Evolutionary conservation across 1,139 yeast species (phyloP).

Genomic region (Hansenula lynferdii): DNA sequence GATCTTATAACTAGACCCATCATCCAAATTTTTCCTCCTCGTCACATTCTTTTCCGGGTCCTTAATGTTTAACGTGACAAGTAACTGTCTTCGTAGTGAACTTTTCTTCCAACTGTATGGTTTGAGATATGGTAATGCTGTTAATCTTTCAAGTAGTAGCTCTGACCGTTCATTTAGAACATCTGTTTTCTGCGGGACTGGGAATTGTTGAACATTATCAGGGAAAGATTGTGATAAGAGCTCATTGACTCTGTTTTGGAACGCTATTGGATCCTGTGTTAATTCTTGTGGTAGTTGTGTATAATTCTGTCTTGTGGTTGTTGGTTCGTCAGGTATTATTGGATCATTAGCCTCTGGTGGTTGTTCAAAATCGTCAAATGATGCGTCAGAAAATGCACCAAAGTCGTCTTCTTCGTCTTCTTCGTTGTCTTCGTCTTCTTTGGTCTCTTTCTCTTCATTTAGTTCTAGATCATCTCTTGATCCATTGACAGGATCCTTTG

Average conservation of each 20-base stretch:
- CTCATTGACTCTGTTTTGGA: constrained; percentile 8
- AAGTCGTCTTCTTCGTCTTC: constrained; percentile 34
- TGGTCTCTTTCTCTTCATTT: background rate
- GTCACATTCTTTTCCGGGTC: constrained; percentile 29
- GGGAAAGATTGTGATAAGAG: constrained; percentile 13
- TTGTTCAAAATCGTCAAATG: constrained; percentile 31
- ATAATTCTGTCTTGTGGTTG: background rate
- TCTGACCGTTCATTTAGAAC: constrained; percentile 19
- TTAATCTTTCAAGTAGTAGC: constrained; percentile 29
- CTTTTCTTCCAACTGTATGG: constrained; percentile 58
- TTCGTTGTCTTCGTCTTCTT: constrained; percentile 9
- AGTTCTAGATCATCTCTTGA: too few relatives aligned
- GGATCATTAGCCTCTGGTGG: constrained; percentile 5
- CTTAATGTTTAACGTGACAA: constrained; percentile 55
- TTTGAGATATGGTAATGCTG: constrained; percentile 37
- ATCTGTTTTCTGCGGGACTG: constrained; percentile 7
- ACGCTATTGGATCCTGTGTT: constrained; percentile 7
- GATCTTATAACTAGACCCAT: constrained; percentile 11
- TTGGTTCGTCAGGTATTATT: background rate
- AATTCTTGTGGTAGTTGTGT: constrained; percentile 12
- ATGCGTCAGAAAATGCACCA: constrained; percentile 40
- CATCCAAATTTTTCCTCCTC: constrained; percentile 5
- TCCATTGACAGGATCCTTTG: background rate
- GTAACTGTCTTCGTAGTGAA: constrained; percentile 49
- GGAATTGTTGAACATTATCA: constrained; percentile 2